These are phyloP conservation scores for Leptographium galeiforme DNA, from an alignment of 2,329 filamentous ascomycete genomes.

Conservation along the genomic window DNA sequence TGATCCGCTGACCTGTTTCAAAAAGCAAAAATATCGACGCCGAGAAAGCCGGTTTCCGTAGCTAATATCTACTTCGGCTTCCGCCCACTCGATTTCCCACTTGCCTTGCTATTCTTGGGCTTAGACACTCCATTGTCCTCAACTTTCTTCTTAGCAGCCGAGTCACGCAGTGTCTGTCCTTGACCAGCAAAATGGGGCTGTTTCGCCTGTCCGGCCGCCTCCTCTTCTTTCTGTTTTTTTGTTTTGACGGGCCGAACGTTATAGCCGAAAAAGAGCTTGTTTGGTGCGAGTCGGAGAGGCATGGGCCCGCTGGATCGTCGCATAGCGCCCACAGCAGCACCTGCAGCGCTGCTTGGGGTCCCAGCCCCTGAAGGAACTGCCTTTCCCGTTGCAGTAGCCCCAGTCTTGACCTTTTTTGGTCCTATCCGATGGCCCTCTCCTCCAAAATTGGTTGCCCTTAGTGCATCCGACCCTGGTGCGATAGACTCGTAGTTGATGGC, in stretches of 20 bases:
- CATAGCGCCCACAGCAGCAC: constrained; percentile 18
- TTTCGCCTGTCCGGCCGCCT: constrained; percentile 48
- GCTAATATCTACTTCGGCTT: constrained; percentile 18
- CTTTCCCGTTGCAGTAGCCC: constrained; percentile 20
- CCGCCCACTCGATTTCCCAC: constrained; percentile 31
- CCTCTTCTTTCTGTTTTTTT: constrained; percentile 54
- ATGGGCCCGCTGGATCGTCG: constrained; percentile 63
- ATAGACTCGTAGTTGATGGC: constrained; percentile 95
- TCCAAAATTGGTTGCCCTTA: constrained; percentile 64
- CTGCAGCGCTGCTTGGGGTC: constrained; percentile 49
- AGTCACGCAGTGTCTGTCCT: constrained; percentile 58
- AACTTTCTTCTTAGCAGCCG: constrained; percentile 56
- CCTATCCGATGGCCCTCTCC: constrained; percentile 71
- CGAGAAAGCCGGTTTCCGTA: background rate
- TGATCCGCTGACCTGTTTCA: background rate
- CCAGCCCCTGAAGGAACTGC: background rate
- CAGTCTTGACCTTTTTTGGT: constrained; percentile 70
- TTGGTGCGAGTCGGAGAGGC: constrained; percentile 69
- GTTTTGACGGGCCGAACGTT: constrained; percentile 81
- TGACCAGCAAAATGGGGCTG: constrained; percentile 71
- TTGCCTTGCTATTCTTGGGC: constrained; percentile 31
- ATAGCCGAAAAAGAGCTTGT: constrained; percentile 95
- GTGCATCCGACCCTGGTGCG: constrained; percentile 59
- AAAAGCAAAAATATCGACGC: background rate
- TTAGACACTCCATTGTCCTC: constrained; percentile 25